Conservation (phyloP, 2,329 filamentous ascomycete genomes). For the Dendrostoma leiphaemia region DNA sequence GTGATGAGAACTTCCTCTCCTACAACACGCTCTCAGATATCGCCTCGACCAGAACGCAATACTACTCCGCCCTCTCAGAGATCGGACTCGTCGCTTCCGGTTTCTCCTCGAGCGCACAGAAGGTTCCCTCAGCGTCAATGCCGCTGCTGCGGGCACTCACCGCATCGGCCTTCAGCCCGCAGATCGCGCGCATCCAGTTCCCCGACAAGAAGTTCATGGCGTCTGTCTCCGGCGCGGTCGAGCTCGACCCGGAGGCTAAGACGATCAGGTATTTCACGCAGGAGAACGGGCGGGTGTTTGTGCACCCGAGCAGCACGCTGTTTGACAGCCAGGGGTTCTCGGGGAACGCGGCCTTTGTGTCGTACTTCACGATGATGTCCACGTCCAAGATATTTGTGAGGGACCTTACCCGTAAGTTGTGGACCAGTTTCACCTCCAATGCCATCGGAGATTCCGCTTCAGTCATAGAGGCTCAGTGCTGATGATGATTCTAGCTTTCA, state of each 20-base stretch:
- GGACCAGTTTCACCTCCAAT: neutral
- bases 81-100: constrained; percentile 66
- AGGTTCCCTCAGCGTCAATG: constrained; percentile 28
- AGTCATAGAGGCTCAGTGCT: neutral
- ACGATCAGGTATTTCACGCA: constrained; percentile 92
- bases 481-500: constrained; percentile 65
- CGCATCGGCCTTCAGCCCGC: constrained; percentile 75
- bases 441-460: neutral
- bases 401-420: constrained; percentile 78
- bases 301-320: constrained; percentile 84
- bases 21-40: constrained; percentile 86
- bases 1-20: constrained; percentile 81
- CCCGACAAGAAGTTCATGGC: constrained; percentile 94
- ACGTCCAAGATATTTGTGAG: constrained; percentile 91
- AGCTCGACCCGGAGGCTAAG: constrained; percentile 86
- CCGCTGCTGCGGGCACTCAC: constrained; percentile 67
- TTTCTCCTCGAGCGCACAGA: constrained; percentile 3
- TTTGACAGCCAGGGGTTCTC: constrained; percentile 81
- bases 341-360: constrained; percentile 72
- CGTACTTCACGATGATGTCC: constrained; percentile 88
- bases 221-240: constrained; percentile 83
- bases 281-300: constrained; percentile 83
- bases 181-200: constrained; percentile 88
- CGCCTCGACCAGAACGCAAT: constrained; percentile 79
- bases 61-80: constrained; percentile 80